A percentile compares a stretch with the other conserved stretches of the same genome.
Evolutionary conservation across 176 grass and related monocot species (phyloP).

Genomic region (Carex scoparia): DNA sequence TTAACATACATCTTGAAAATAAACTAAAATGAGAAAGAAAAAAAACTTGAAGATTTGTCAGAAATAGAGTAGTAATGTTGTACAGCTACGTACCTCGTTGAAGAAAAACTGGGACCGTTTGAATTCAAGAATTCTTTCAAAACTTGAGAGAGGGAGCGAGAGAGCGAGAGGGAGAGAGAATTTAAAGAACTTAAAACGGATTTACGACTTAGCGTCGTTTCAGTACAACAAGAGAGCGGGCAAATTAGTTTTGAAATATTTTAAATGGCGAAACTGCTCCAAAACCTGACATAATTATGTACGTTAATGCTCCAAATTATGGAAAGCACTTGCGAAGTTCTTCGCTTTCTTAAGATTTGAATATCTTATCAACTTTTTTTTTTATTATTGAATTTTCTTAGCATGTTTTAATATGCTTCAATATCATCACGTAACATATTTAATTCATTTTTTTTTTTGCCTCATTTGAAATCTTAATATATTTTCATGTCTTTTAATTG

Average conservation of each 20-base stretch:
- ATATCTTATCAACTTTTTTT: too few relatives aligned
- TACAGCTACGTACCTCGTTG: neutral
- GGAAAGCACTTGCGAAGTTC: too few relatives aligned
- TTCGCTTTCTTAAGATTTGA: too few relatives aligned
- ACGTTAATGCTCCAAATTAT: too few relatives aligned
- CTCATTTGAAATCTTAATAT: too few relatives aligned
- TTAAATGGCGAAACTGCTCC: neutral
- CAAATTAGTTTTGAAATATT: neutral
- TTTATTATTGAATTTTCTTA: too few relatives aligned
- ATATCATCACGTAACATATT: too few relatives aligned
- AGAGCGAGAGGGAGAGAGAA: neutral
- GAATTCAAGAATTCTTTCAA: neutral
- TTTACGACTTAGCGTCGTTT: neutral
- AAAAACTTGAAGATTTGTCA: neutral
- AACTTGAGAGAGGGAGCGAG: neutral
- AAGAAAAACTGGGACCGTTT: slow-evolving; percentile 1
- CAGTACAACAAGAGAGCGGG: neutral
- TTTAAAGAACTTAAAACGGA: neutral
- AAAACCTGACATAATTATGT: neutral
- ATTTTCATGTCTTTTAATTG: too few relatives aligned
- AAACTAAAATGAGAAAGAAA: neutral
- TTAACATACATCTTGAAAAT: neutral
- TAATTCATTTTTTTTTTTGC: too few relatives aligned
- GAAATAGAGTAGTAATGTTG: neutral
- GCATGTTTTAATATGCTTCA: too few relatives aligned